Base-by-base conservation (phyloP, 495 filamentous ascomycete genomes). In the Xylaria sp. region DNA sequence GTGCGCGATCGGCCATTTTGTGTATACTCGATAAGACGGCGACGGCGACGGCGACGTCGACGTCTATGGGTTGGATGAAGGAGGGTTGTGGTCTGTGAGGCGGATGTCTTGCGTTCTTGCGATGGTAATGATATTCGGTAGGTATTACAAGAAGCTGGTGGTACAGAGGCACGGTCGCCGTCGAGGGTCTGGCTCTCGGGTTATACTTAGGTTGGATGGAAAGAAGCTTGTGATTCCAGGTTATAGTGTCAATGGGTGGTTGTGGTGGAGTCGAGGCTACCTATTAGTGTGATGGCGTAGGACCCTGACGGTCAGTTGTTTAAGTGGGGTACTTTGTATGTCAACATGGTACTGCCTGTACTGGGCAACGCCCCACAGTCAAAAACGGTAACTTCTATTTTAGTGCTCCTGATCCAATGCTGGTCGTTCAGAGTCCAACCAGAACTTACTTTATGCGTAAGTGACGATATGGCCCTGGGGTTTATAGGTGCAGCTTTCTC, bases 1-100 rank as follows among this genome's bases (percentile, higher is more conserved):
- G 77, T 29, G 43, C 63, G n/a, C 77, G 77, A 57, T 78, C 77
- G 66, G 72, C 67, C 77, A 77, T 79, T n/a, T n/a, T 55, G 52
- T 71, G 50, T 50, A 40, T 62, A 24, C 9, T 59, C 24, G 35
- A 37, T 62, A 37, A 41, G 5, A 46, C 26, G 26, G 5, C 50
- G 52, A 64, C 50, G 58, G 48, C n/a, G n/a, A n/a, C n/a, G n/a
- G n/a, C n/a, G n/a, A n/a, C n/a, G n/a, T n/a, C n/a, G n/a, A n/a
- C n/a, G n/a, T n/a, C n/a, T n/a, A n/a, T n/a, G n/a, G n/a, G n/a
- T n/a, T n/a, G n/a, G n/a, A n/a, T 24, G 26, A 9, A 29, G 33
- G 7, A 29, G 58, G 19, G 6, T 53, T 9, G 50, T 12, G 33
- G 31, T 37, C 9, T 21, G 6, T 6, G 21, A 44, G 3, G 17